phyloP scores from a whole-genome alignment of 2,329 filamentous ascomycete species.

The Chrysoporthe puriensis region DNA sequence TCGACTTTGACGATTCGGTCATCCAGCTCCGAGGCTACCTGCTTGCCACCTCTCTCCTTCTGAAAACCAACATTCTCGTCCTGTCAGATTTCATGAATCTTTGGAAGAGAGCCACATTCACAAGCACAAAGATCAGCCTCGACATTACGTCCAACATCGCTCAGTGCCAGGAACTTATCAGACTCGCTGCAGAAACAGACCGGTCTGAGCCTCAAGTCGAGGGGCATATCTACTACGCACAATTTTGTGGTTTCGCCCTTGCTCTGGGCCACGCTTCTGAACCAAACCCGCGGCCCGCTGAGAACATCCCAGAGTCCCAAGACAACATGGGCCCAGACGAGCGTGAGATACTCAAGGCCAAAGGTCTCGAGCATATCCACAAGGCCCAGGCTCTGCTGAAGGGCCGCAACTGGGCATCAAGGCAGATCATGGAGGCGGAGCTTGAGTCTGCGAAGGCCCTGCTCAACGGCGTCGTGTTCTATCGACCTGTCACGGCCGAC shows the following conservation, averaged over 20 bases:
- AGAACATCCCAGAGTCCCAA: neutral
- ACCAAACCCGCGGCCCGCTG: neutral
- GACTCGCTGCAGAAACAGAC: constrained; percentile 39
- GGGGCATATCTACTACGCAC: constrained; percentile 53
- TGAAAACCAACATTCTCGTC: constrained; percentile 54
- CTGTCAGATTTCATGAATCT: constrained; percentile 44
- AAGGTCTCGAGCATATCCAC: constrained; percentile 30
- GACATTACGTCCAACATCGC: constrained; percentile 39
- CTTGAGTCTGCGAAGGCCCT: constrained; percentile 50
- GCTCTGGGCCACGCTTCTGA: constrained; percentile 23
- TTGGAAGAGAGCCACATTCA: constrained; percentile 15
- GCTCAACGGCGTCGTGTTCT: constrained; percentile 51
- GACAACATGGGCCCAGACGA: neutral
- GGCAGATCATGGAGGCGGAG: constrained; percentile 45
- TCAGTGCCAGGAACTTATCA: constrained; percentile 47
- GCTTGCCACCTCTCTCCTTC: constrained; percentile 47
- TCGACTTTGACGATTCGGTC: constrained; percentile 41
- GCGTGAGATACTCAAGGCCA: neutral
- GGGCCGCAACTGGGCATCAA: constrained; percentile 31
- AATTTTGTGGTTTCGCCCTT: constrained; percentile 50
- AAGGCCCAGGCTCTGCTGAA: constrained; percentile 32
- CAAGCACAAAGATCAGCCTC: constrained; percentile 28
- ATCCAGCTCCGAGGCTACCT: constrained; percentile 44
- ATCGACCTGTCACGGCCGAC: constrained; percentile 50
- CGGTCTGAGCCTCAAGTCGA: constrained; percentile 52